Conservation (phyloP, 2,329 filamentous ascomycete species). For the Orbilia brochopaga region DNA sequence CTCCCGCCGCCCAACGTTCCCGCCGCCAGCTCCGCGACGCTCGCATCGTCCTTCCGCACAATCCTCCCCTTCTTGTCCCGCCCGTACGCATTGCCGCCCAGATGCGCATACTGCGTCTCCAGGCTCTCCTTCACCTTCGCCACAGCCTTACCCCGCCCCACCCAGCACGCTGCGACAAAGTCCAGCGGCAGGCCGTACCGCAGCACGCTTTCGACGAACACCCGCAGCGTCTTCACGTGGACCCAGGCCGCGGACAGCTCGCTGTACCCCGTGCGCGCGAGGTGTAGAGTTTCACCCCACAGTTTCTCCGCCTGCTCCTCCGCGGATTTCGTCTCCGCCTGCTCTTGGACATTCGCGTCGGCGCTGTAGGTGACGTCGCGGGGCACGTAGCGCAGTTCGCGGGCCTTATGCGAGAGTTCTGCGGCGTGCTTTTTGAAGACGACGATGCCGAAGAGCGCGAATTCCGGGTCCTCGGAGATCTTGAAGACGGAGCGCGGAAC, state of each 20-base stretch:
- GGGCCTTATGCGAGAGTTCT: slow-evolving; percentile 89
- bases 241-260: slow-evolving; percentile 96
- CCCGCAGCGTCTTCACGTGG: slow-evolving; percentile 84
- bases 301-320: slow-evolving; percentile 86
- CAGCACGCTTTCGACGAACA: slow-evolving; percentile 98
- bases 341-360: slow-evolving; percentile 86
- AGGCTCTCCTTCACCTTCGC: slow-evolving; percentile 75
- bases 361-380: slow-evolving; percentile 92
- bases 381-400: slow-evolving; percentile 93
- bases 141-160: slow-evolving; percentile 71
- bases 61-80: slow-evolving; percentile 86
- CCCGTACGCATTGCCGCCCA: slow-evolving; percentile 92
- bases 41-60: slow-evolving; percentile 85
- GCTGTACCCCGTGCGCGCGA: slow-evolving; percentile 90
- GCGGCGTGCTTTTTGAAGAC: slow-evolving; percentile 88
- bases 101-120: slow-evolving; percentile 84
- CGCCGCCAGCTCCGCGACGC: slow-evolving; percentile 80
- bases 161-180: slow-evolving; percentile 72
- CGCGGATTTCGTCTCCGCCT: slow-evolving; percentile 81
- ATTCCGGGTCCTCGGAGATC: slow-evolving; percentile 86
- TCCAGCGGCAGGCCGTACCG: slow-evolving; percentile 90
- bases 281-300: slow-evolving; percentile 86
- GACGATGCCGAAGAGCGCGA: slow-evolving; percentile 83
- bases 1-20: slow-evolving; percentile 71
- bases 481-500: slow-evolving; percentile 85